Evolutionary conservation across 495 filamentous ascomycete genomes (phyloP), one percentile per base, ranked within the genome.

Genomic region (Lasiosphaeria ovina): DNA sequence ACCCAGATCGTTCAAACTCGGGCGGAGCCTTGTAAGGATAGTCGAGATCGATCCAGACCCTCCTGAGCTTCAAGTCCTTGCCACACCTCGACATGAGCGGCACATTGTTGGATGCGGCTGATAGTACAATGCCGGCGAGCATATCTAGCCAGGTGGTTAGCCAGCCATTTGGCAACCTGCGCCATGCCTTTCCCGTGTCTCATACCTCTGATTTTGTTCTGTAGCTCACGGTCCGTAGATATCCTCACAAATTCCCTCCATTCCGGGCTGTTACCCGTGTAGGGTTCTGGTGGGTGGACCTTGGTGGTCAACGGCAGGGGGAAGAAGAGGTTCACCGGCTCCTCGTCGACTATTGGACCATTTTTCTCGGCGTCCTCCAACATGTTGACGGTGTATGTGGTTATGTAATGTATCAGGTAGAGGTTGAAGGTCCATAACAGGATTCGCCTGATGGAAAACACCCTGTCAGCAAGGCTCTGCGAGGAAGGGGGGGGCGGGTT

Each of bases 171-270:
- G 12, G 7, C 12, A 47, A n/a, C 44, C 1, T 7, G 12, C 12
- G 5, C 11, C 44, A 47, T 47, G 4, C 16, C 44, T 4, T n/a
- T 6, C 42, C 24, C 9, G 1, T 34, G 34, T 6, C 5, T 54
- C 78, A 56, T 70, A 89, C 87, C 62, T 70, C 76, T 76, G 17
- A 90, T 76, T 16, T 68, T 66, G 35, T 72, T 62, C 33, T 82
- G 62, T 55, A 79, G 73, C 35, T 79, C 63, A 17, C 62, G 66
- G 66, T 92, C 78, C 33, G 77, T 74, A 31, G 81, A 79, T 24
- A 90, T 73, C 42, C 79, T 81, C 17, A 83, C 64, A 61, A 89
- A 92, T 49, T 79, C 75, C 64, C 82, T 76, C 88, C 87, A 92
- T 69, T 92, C 90, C 3, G 89, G 87, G 67, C 89, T 86, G 3